Evolutionary conservation across 1,284 basidiomycete species (phyloP), one percentile per base, ranked within the genome.

Genomic region (Peniophora sp.): DNA sequence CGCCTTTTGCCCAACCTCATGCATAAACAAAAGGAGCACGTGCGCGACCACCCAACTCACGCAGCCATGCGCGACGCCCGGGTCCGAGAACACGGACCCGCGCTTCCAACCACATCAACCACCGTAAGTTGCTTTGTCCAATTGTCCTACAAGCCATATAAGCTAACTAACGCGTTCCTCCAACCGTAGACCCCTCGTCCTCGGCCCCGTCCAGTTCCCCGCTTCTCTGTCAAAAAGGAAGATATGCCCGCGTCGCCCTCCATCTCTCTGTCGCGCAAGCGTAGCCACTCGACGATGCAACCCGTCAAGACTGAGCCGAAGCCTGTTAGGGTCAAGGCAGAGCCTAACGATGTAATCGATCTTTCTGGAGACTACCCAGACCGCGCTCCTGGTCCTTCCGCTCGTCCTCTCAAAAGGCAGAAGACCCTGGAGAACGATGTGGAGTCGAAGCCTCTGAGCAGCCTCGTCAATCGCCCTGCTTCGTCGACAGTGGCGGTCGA

Each of bases 401-500:
- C 11, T 19, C 23, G 25, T 19, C 17, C 23, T 19, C 8, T 19
- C 38, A 12, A 53, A 50, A 22, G 50, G 36, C 46, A 35, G 46
- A 47, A 35, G 46, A 17, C 17, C 46, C 11, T 23, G 20, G 19
- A 24, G 12, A 6, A 17, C 5, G 19, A 19, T 20, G 19, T 41
- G 16, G 48, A 53, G 27, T 52, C 54, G 35, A 48, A 43, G 10
- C 25, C 19, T n/a, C 9, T 34, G 6, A 36, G 24, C 3, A 10
- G 43, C 14, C 17, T 43, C 17, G 24, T 35, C 16, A n/a, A 9
- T 24, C 32, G 35, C 45, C 20, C 34, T 25, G n/a, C 3, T 9
- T 43, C 35, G 20, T 19, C 25, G n/a, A 19, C 43, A 14, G 49
- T 52, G 1, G 59, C 62, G 11, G 61, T 59, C 8, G 6, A 12